These are phyloP conservation scores for Trichoderma oligosporum DNA, from an alignment of 2,329 filamentous ascomycete species.

Conservation along the genomic window DNA sequence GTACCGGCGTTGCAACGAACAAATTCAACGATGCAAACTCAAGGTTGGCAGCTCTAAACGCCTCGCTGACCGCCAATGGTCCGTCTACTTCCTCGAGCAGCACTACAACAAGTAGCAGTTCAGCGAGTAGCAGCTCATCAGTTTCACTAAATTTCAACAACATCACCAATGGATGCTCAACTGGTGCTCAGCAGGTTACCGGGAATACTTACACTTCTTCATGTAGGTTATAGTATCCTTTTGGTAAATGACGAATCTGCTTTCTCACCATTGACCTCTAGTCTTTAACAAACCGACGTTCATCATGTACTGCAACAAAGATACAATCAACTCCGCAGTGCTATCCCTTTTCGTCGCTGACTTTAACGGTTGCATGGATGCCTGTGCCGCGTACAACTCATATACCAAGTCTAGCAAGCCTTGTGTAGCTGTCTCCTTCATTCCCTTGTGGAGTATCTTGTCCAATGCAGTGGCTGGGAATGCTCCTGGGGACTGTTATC, in stretches of 20 bases:
- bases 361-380: conserved; percentile 14
- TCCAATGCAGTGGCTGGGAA: not conserved
- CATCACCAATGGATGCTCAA: conserved; percentile 7
- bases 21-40: conserved; percentile 11
- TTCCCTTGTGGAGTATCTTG: conserved; percentile 1
- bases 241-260: not conserved
- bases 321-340: not conserved
- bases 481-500: conserved; percentile 12
- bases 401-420: not conserved
- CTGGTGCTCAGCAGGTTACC: not conserved
- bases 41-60: not conserved
- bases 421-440: conserved; percentile 2
- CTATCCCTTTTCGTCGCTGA: not conserved
- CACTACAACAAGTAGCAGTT: not conserved
- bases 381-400: conserved; percentile 1
- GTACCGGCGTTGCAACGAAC: conserved; percentile 6
- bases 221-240: not conserved
- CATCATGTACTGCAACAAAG: conserved; percentile 12
- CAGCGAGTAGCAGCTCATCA: not conserved
- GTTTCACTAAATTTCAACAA: not conserved
- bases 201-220: not conserved
- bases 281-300: not conserved
- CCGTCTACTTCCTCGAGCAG: not conserved
- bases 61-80: not conserved
- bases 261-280: not conserved